These are phyloP conservation scores for Pelargonium myrrhifolium DNA, from an alignment of 441 rosid genomes.

Conservation along the genomic window DNA sequence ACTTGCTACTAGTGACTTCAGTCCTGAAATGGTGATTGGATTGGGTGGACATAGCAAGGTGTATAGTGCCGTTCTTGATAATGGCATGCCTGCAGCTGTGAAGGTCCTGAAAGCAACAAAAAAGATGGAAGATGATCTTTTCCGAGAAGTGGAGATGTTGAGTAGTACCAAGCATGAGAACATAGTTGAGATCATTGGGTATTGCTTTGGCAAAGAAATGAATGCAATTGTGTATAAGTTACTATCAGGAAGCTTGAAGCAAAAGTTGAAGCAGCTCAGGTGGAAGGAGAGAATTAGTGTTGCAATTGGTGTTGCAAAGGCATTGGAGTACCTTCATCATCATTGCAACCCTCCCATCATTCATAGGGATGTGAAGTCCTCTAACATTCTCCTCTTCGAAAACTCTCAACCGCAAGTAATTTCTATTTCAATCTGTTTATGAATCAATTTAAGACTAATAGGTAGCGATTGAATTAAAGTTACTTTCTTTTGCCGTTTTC, in stretches of 20 bases:
- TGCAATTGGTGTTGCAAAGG: slow-evolving; percentile 36
- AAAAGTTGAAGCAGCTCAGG: slow-evolving; percentile 20
- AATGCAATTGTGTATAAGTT: slow-evolving; percentile 31
- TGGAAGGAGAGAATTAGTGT: slow-evolving; percentile 32
- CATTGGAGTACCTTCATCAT: slow-evolving; percentile 35
- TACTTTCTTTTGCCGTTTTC: neutral
- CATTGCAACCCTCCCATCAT: slow-evolving; percentile 33
- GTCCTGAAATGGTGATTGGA: slow-evolving; percentile 30
- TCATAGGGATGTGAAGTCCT: slow-evolving; percentile 35
- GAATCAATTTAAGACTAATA: too few relatives aligned
- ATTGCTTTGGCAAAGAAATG: slow-evolving; percentile 21
- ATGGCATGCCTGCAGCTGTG: slow-evolving; percentile 30
- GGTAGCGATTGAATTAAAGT: neutral
- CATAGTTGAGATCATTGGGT: slow-evolving; percentile 29
- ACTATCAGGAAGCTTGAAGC: slow-evolving; percentile 29
- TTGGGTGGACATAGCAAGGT: slow-evolving; percentile 29
- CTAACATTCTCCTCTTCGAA: slow-evolving; percentile 35
- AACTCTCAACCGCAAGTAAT: slow-evolving; percentile 32
- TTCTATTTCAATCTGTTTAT: neutral
- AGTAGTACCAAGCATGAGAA: slow-evolving; percentile 24
- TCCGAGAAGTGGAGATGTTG: slow-evolving; percentile 30
- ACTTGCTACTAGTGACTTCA: slow-evolving; percentile 24
- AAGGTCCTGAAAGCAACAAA: slow-evolving; percentile 27
- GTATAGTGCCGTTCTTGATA: slow-evolving; percentile 22
- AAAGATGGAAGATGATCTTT: slow-evolving; percentile 25